These are phyloP conservation scores for Chlamydomonas asymmetrica DNA, from an alignment of 139 green algal genomes.

Conservation along the genomic window DNA sequence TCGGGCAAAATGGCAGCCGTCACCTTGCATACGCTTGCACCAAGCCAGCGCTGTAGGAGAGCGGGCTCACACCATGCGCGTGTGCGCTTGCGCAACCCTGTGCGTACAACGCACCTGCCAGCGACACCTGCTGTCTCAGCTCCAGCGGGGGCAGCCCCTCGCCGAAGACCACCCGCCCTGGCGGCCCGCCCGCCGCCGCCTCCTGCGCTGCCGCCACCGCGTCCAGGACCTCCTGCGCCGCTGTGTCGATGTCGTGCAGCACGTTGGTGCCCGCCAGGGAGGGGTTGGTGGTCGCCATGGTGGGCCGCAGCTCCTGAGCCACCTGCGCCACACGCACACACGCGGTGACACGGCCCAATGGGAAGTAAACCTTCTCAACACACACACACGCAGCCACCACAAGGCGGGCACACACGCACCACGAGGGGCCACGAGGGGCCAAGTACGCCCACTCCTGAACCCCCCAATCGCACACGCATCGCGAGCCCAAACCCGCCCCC, in stretches of 20 bases:
- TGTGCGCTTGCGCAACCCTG: too few species aligned
- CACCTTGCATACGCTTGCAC: too few species aligned
- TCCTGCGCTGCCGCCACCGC: constrained; percentile 67
- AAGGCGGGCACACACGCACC: too few species aligned
- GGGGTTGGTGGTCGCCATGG: constrained; percentile 62
- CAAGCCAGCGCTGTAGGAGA: too few species aligned
- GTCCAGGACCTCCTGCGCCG: constrained; percentile 71
- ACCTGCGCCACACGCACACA: not conserved
- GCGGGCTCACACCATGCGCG: too few species aligned
- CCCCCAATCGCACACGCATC: not conserved
- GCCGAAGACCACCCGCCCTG: not conserved
- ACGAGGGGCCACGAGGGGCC: too few species aligned
- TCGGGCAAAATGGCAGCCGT: too few species aligned
- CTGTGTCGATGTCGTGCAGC: constrained; percentile 83
- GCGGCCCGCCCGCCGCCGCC: constrained; percentile 29
- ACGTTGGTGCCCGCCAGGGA: constrained; percentile 79
- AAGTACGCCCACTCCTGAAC: too few species aligned
- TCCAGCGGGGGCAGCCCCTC: constrained; percentile 30
- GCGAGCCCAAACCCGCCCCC: not conserved
- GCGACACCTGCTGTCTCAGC: constrained; percentile 38
- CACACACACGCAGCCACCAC: too few species aligned
- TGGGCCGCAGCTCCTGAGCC: constrained; percentile 50
- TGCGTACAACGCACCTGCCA: constrained; percentile 43
- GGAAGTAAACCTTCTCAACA: too few species aligned
- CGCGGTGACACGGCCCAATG: too few species aligned